Percentiles rank a stretch among this genome's conserved stretches.
Evolutionary conservation across 2,329 filamentous ascomycete genomes (phyloP).

Genomic region (Aspergillus tamarii): DNA sequence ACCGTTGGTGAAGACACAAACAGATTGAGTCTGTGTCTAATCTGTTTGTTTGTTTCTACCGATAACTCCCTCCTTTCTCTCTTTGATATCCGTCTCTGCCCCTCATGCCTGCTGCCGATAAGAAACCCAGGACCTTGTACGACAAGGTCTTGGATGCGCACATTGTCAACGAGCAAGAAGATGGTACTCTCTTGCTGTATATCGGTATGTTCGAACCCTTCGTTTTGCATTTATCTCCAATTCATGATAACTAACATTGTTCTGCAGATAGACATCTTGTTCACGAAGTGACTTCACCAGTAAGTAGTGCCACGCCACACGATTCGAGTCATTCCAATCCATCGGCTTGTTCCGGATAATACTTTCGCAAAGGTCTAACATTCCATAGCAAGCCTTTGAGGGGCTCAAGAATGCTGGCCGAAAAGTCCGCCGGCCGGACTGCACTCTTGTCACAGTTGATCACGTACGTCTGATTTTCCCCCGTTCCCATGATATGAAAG

Average conservation of each 20-base stretch:
- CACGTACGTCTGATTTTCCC: constrained; percentile 66
- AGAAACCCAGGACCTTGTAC: constrained; percentile 82
- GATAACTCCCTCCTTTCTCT: constrained; percentile 7
- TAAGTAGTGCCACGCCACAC: constrained; percentile 50
- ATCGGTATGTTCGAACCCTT: constrained; percentile 66
- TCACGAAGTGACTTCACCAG: constrained; percentile 96
- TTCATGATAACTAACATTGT: constrained; percentile 25
- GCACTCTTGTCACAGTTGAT: constrained; percentile 94
- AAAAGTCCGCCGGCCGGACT: constrained; percentile 89
- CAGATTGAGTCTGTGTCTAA: constrained; percentile 11
- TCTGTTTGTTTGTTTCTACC: not conserved
- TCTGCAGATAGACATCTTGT: constrained; percentile 84
- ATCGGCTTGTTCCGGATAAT: not conserved
- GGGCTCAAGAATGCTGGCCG: constrained; percentile 87
- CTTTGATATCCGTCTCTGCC: constrained; percentile 12
- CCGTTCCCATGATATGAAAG: constrained; percentile 19
- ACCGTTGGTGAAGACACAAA: not conserved
- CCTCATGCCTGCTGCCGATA: constrained; percentile 76
- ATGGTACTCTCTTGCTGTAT: constrained; percentile 90
- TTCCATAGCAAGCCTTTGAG: constrained; percentile 86
- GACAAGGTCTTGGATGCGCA: constrained; percentile 97
- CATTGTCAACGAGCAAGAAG: constrained; percentile 91
- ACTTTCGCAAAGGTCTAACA: not conserved
- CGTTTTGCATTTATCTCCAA: not conserved
- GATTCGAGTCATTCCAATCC: not conserved